phyloP scores from a whole-genome alignment of 148 eudicot species.

The Linanthus parryae region DNA sequence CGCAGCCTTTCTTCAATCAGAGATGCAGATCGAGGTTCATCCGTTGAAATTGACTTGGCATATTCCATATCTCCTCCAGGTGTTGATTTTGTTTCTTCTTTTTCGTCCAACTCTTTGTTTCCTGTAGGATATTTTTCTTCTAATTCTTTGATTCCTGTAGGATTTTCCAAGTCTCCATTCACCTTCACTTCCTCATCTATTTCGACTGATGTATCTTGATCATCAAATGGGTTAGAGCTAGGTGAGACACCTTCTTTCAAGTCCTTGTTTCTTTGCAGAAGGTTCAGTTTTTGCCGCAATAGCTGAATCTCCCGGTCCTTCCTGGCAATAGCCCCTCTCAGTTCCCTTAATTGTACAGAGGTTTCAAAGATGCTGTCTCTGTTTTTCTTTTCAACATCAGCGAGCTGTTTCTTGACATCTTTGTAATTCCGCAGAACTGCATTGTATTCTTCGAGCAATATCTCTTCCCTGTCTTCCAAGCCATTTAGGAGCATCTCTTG shows the following conservation, averaged over 20 bases:
- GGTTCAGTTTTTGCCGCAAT: conserved; percentile 39
- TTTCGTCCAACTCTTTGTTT: conserved; percentile 13
- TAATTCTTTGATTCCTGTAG: no score
- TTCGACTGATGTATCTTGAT: no score
- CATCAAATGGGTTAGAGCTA: not conserved
- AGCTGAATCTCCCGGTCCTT: conserved; percentile 61
- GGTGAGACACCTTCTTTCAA: not conserved
- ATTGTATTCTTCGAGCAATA: conserved; percentile 67
- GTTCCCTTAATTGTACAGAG: conserved; percentile 39
- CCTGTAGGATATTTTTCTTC: conserved; percentile 2
- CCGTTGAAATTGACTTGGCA: conserved; percentile 20
- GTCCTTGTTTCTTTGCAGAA: conserved; percentile 20
- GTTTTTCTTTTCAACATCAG: conserved; percentile 53
- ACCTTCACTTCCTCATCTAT: no score
- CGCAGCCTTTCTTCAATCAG: conserved; percentile 64
- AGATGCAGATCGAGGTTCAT: conserved; percentile 31
- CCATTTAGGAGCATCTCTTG: conserved; percentile 50
- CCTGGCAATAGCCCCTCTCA: conserved; percentile 33
- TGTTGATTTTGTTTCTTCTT: conserved; percentile 4
- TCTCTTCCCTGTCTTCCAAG: conserved; percentile 60
- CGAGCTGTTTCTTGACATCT: conserved; percentile 59
- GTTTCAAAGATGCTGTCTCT: conserved; percentile 29
- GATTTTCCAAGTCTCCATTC: no score
- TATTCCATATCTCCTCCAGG: conserved; percentile 20
- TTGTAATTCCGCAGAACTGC: conserved; percentile 57